phyloP scores from a whole-genome alignment of 768 basidiomycete species.

The Naganishia friedmannii region DNA sequence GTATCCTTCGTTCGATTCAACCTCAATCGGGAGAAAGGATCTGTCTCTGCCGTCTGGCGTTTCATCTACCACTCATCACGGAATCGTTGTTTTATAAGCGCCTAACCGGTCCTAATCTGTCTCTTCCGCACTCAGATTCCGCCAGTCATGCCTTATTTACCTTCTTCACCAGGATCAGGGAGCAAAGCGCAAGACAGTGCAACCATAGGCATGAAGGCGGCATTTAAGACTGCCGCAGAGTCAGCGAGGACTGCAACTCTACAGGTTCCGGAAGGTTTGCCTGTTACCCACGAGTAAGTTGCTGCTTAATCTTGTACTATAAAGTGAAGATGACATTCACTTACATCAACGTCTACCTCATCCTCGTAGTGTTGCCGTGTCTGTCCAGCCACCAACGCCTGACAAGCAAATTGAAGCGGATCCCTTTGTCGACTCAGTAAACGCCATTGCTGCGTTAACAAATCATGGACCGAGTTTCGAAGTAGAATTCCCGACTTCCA shows the following conservation, averaged over 20 bases:
- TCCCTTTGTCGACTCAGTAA: background rate
- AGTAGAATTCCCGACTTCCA: conserved; percentile 1
- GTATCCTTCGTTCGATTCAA: background rate
- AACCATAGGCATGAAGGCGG: background rate
- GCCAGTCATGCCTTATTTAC: conserved; percentile 13
- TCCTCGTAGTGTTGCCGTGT: background rate
- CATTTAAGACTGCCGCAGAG: too few relatives aligned
- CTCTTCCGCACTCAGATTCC: background rate
- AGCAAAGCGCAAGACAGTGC: background rate
- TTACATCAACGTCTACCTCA: too few relatives aligned
- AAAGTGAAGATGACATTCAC: too few relatives aligned
- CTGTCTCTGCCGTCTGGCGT: background rate
- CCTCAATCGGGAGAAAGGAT: background rate
- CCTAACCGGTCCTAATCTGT: background rate
- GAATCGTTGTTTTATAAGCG: background rate
- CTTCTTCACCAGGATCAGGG: background rate
- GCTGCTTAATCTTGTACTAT: background rate
- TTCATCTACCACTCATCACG: background rate
- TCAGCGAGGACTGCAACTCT: background rate
- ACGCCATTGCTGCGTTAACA: background rate
- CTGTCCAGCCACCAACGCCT: conserved; percentile 22
- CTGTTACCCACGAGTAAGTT: conserved; percentile 6
- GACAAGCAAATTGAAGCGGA: background rate
- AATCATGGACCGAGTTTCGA: too few relatives aligned
- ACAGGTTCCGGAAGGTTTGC: conserved; percentile 1